Evolutionary conservation across 2,329 filamentous ascomycete genomes (phyloP), one percentile per base, ranked within the genome.

Genomic region (Xylariales sp.): DNA sequence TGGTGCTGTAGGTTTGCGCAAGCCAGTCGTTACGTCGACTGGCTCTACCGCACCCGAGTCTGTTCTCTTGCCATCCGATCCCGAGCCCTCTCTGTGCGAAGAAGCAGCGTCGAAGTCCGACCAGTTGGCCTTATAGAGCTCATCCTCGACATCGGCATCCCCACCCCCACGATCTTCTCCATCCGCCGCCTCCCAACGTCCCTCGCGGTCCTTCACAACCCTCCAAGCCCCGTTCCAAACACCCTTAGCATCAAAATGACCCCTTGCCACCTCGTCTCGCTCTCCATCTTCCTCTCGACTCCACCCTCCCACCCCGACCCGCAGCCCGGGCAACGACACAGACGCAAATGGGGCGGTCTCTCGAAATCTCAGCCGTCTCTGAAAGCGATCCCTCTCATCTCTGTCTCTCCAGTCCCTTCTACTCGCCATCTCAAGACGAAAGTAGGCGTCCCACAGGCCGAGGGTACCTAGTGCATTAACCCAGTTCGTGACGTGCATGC

Each of bases 401-500:
- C 54, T 32, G 6, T 32, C 23, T 7, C 9, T 48, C 48, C 12
- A 14, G 9, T 6, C 45, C 43, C 49, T 7, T 48, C 39, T 46
- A 23, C 49, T 7, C 69, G 50, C 67, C 3, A 16, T 59, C 10
- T 62, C 65, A 34, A 73, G 75, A 56, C 66, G 58, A 67, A 80
- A 74, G 68, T 79, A 80, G 10, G 75, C 68, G 28, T 77, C 74
- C 49, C 83, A 75, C 7, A 84, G 77, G 0, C 80, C 76, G 62
- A 81, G 78, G 7, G 77, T 77, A 62, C 79, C 76, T 3, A 85
- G 68, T 9, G 78, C 73, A 46, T 77, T 75, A 34, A 82, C 75
- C 82, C 83, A 86, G 49, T 82, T 80, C 57, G 76, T 78, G 7
- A 78, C 75, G 1, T 83, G 81, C 73, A 84, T 80, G 3, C 81